Conservation (phyloP, 345 rosid genomes). For the Erodium maritimum region DNA sequence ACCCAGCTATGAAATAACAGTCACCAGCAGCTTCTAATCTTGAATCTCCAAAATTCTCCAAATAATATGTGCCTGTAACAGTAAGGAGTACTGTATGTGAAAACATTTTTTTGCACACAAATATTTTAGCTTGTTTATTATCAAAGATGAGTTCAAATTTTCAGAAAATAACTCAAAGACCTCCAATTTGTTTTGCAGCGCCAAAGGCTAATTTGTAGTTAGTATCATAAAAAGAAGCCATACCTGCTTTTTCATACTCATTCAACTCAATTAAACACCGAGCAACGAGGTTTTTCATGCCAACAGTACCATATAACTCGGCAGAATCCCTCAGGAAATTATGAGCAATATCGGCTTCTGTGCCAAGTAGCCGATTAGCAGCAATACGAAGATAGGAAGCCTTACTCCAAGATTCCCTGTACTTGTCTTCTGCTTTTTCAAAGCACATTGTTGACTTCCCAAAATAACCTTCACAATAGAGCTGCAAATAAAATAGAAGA, state of each 20-base stretch:
- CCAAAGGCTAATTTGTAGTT: too few relatives aligned
- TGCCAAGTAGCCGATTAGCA: conserved; percentile 26
- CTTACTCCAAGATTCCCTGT: conserved; percentile 23
- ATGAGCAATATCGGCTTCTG: conserved; percentile 24
- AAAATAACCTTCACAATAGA: conserved; percentile 23
- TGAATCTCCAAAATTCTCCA: conserved; percentile 26
- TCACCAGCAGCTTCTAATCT: conserved; percentile 30
- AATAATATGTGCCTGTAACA: conserved; percentile 23
- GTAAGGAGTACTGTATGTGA: neutral
- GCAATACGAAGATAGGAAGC: conserved; percentile 29
- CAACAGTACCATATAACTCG: conserved; percentile 21
- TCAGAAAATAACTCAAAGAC: too few relatives aligned
- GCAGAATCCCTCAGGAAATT: conserved; percentile 23
- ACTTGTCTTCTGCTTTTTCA: conserved; percentile 26
- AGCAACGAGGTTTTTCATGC: conserved; percentile 35
- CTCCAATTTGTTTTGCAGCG: too few relatives aligned
- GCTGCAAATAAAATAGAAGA: too few relatives aligned
- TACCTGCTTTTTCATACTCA: conserved; percentile 33
- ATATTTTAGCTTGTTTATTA: too few relatives aligned
- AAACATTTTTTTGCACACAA: too few relatives aligned
- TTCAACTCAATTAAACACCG: conserved; percentile 24
- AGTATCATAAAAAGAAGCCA: too few relatives aligned
- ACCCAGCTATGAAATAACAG: conserved; percentile 23
- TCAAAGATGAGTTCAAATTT: too few relatives aligned
- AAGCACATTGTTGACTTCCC: conserved; percentile 35